Conservation (phyloP, 805 yeast genomes). For the Saccharomycopsis sp. region DNA sequence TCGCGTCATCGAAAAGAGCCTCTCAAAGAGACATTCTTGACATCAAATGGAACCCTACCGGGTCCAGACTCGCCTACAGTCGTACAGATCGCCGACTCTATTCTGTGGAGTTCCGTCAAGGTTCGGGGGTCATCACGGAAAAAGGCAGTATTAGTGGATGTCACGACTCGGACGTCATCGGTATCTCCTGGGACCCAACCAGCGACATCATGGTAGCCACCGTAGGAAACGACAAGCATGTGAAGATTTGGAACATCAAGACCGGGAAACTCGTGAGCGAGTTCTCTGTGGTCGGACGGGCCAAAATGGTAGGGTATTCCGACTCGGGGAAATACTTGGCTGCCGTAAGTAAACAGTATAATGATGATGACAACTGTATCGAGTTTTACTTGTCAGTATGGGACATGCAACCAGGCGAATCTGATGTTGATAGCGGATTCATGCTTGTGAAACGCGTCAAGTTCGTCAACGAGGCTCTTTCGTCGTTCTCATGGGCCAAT, state of each 20-base stretch:
- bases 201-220: constrained; percentile 9
- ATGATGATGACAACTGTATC: constrained; percentile 4
- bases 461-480: neutral
- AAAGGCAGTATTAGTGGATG: neutral
- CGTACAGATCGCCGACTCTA: neutral
- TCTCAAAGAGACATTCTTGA: constrained; percentile 1
- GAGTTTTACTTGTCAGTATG: constrained; percentile 3
- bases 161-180: neutral
- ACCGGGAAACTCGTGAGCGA: neutral
- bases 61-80: constrained; percentile 7
- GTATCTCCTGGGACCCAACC: constrained; percentile 9
- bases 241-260: constrained; percentile 10
- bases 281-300: constrained; percentile 8
- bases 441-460: neutral
- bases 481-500: constrained; percentile 12
- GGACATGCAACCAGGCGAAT: neutral
- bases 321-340: constrained; percentile 7
- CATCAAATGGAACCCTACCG: constrained; percentile 13
- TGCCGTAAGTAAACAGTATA: constrained; percentile 3
- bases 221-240: constrained; percentile 8
- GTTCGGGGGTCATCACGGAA: neutral
- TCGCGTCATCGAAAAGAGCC: neutral
- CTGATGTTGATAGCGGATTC: neutral
- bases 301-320: constrained; percentile 6
- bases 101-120: neutral